Conservation (phyloP, 345 rosid species). For the Aethionema arabicum region DNA sequence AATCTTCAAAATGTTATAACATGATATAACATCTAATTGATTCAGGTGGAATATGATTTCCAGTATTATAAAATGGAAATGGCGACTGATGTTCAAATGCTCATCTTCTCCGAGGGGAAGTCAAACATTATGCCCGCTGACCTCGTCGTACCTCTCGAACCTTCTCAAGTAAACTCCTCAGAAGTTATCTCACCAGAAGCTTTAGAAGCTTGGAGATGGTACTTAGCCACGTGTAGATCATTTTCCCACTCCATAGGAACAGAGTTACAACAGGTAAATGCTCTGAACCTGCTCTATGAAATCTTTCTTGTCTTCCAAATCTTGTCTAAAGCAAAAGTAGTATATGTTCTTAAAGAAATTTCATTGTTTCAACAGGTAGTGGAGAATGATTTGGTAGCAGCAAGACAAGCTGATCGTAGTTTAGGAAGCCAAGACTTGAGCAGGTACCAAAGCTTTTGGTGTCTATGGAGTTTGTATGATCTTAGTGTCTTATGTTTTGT, state of each 20-base stretch:
- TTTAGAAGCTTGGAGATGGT: slow-evolving; percentile 81
- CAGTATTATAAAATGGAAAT: slow-evolving; percentile 85
- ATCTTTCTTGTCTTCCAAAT: too few species aligned
- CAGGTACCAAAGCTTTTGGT: slow-evolving; percentile 44
- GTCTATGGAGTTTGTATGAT: neutral
- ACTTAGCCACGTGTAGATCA: slow-evolving; percentile 70
- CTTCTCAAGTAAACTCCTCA: slow-evolving; percentile 43
- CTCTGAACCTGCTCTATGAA: neutral
- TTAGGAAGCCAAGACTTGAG: slow-evolving; percentile 77
- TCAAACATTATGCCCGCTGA: slow-evolving; percentile 88
- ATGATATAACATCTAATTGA: slow-evolving; percentile 15
- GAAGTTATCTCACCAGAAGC: slow-evolving; percentile 49
- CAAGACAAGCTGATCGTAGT: slow-evolving; percentile 76
- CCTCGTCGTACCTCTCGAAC: slow-evolving; percentile 74
- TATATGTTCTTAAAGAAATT: neutral
- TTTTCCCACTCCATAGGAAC: slow-evolving; percentile 65
- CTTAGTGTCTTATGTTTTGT: neutral
- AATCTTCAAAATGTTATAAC: neutral
- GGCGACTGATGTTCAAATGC: slow-evolving; percentile 76
- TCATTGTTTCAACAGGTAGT: slow-evolving; percentile 46
- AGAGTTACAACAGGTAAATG: slow-evolving; percentile 72
- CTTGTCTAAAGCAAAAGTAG: neutral
- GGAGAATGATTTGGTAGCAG: slow-evolving; percentile 79
- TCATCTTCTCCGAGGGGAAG: slow-evolving; percentile 75
- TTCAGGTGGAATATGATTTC: slow-evolving; percentile 87